phyloP scores from a whole-genome alignment of 1,284 basidiomycete species.

The Trichosporon asahii region DNA sequence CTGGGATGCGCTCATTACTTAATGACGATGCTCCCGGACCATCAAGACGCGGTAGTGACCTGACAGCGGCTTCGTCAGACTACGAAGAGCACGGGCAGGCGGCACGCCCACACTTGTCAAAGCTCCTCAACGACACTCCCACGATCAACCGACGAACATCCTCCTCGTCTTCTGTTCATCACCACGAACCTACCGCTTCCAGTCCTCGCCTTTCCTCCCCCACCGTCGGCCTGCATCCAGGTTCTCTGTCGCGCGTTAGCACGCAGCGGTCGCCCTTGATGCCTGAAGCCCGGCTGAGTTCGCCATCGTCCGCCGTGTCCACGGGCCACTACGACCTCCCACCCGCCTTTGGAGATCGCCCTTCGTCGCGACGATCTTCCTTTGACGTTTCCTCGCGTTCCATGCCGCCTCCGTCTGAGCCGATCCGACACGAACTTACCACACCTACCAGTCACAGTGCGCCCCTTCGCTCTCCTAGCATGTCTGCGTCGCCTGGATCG shows the following conservation, averaged over 20 bases:
- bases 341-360: constrained; percentile 8
- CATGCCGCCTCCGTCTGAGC: constrained; percentile 39
- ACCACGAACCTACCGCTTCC: not conserved
- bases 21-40: constrained; percentile 18
- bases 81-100: constrained; percentile 17
- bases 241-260: not conserved
- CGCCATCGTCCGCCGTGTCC: constrained; percentile 3
- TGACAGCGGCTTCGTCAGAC: constrained; percentile 16
- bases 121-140: constrained; percentile 32
- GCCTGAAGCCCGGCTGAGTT: constrained; percentile 4
- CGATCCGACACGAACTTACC: constrained; percentile 9
- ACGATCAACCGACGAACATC: constrained; percentile 15
- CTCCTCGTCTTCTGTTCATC: constrained; percentile 13
- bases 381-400: constrained; percentile 22
- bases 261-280: constrained; percentile 17
- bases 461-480: constrained; percentile 38
- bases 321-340: constrained; percentile 2
- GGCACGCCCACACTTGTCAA: constrained; percentile 24
- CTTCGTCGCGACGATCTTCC: constrained; percentile 21
- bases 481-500: constrained; percentile 41
- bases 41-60: constrained; percentile 17
- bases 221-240: constrained; percentile 16
- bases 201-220: constrained; percentile 18
- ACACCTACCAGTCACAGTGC: constrained; percentile 14
- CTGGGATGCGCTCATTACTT: constrained; percentile 15